Conservation (phyloP, 371 early-diverging fungal genomes). For the Smittium culicis region DNA sequence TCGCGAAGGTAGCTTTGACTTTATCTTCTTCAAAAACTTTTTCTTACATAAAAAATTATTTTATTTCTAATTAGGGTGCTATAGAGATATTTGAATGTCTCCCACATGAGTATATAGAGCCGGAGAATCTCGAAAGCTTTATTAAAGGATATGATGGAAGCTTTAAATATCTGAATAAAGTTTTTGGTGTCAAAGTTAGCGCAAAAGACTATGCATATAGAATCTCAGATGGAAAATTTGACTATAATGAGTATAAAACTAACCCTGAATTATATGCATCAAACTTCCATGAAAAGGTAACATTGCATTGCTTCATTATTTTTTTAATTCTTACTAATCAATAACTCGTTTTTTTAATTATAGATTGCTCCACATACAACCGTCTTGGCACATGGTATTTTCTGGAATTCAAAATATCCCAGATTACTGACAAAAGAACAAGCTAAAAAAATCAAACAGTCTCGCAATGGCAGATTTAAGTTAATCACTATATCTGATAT, state of each 20-base stretch:
- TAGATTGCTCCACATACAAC: slow-evolving; percentile 76
- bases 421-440: slow-evolving; percentile 75
- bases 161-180: slow-evolving; percentile 21
- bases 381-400: slow-evolving; percentile 85
- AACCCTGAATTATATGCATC: slow-evolving; percentile 72
- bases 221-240: slow-evolving; percentile 47
- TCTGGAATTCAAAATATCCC: slow-evolving; percentile 84
- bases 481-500: slow-evolving; percentile 85
- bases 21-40: not conserved
- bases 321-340: no score
- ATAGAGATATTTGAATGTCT: slow-evolving; percentile 75
- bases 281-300: slow-evolving; percentile 53
- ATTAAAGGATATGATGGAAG: slow-evolving; percentile 37
- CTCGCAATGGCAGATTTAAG: slow-evolving; percentile 43
- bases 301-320: no score
- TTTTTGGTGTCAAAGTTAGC: slow-evolving; percentile 61
- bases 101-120: slow-evolving; percentile 81
- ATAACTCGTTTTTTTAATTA: not conserved
- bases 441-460: slow-evolving; percentile 43
- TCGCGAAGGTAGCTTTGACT: slow-evolving; percentile 35
- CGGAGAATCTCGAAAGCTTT: slow-evolving; percentile 60
- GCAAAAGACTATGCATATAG: slow-evolving; percentile 65
- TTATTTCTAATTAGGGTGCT: slow-evolving; percentile 41
- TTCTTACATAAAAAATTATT: not conserved
- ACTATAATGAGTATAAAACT: slow-evolving; percentile 50